Conservation (phyloP, 2,329 filamentous ascomycete species). For the Pseudophaeomoniella oleicola region DNA sequence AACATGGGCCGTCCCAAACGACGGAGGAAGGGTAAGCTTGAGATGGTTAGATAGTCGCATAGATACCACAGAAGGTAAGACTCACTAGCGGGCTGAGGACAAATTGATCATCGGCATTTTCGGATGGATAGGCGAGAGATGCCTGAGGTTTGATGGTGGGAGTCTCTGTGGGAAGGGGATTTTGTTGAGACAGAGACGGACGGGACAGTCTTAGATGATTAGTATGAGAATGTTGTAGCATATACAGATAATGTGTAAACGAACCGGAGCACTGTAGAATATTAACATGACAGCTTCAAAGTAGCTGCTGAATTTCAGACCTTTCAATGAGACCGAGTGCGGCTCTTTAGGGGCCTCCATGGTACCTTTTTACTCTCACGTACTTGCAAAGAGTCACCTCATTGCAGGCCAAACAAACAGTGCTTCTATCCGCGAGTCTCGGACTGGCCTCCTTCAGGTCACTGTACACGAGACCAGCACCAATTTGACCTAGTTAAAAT, state of each 20-base stretch:
- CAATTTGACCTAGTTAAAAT: too few relatives aligned
- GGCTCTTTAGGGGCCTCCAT: conserved; percentile 48
- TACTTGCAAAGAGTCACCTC: too few relatives aligned
- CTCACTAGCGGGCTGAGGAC: conserved; percentile 40
- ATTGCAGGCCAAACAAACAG: too few relatives aligned
- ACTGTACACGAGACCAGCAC: too few relatives aligned
- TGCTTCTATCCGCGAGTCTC: too few relatives aligned
- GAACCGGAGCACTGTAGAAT: conserved; percentile 2
- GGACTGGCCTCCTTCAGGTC: too few relatives aligned
- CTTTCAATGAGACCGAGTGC: conserved; percentile 66
- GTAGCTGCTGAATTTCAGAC: conserved; percentile 14
- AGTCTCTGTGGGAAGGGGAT: conserved; percentile 30
- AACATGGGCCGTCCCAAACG: conserved; percentile 89
- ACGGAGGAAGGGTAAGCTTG: conserved; percentile 66
- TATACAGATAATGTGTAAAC: conserved; percentile 2
- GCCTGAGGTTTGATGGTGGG: conserved; percentile 42
- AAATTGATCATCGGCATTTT: conserved; percentile 33
- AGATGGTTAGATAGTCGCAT: conserved; percentile 7
- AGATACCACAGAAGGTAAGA: background rate
- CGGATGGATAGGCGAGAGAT: conserved; percentile 57
- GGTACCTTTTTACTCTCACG: too few relatives aligned
- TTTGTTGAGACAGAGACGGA: conserved; percentile 34
- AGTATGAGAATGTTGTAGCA: background rate
- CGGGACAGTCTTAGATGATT: conserved; percentile 53
- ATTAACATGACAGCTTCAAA: conserved; percentile 2